Conservation (phyloP, 2,329 filamentous ascomycete species). For the Beauveria australis region DNA sequence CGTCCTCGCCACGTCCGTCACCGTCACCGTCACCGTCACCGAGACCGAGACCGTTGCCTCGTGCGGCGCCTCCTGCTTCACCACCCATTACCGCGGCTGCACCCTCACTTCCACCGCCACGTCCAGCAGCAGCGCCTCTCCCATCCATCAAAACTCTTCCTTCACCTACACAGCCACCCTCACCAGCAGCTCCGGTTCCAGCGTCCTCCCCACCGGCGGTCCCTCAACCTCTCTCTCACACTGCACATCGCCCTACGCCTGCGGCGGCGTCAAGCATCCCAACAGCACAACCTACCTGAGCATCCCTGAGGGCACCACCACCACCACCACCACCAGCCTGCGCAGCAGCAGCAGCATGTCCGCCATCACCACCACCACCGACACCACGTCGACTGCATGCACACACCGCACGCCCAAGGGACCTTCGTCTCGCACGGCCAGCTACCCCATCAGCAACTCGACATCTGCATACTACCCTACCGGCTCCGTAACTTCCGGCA, state of each 20-base stretch:
- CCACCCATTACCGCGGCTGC: slow-evolving; percentile 4
- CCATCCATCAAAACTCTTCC: neutral
- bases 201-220: neutral
- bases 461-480: neutral
- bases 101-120: neutral
- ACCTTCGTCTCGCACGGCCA: neutral
- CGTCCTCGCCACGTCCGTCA: slow-evolving; percentile 18
- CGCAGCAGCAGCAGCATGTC: neutral
- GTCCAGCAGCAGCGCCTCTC: neutral
- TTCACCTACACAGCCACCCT: neutral
- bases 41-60: slow-evolving; percentile 18
- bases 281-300: neutral
- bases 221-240: neutral
- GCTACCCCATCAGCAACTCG: slow-evolving; percentile 1
- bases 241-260: slow-evolving; percentile 12
- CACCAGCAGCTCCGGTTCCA: neutral
- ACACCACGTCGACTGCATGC: neutral
- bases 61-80: neutral
- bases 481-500: neutral
- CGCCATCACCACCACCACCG: neutral
- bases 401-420: neutral
- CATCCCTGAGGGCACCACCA: slow-evolving; percentile 1
- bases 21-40: slow-evolving; percentile 26
- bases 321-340: neutral
- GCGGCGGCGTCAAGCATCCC: slow-evolving; percentile 6